Base-by-base conservation (phyloP, 1,284 basidiomycete species). In the Rhodotorula sp. region DNA sequence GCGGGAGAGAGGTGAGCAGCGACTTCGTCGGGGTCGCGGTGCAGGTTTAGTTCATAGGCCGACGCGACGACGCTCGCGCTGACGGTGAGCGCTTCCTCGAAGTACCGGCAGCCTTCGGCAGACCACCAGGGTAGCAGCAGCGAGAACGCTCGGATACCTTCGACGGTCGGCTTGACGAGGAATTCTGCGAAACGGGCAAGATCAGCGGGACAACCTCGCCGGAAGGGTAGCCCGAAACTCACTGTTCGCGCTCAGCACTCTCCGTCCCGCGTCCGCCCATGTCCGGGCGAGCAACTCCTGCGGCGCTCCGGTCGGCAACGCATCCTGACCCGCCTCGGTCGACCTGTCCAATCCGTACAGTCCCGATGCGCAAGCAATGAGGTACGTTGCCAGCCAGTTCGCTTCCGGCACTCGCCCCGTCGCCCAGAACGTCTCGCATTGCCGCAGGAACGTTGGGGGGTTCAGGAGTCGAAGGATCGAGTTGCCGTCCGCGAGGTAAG, bases 301-400 rank as follows among this genome's bases (percentile, higher is more conserved):
- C 4, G 54, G 66, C 19, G 66, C 63, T 6, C 68, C 68, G 8
- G 13, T 20, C 30, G 68, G 68, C n/a, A 73, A 39, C 5, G 46
- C 39, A 9, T 57, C 32, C 24, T 52, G 30, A 3, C 8, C 2
- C 2, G 39, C 27, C 13, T 34, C 58, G 0, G 36, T 32, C 6
- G 32, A 22, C 27, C 55, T 46, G n/a, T 58, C 36, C 34, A 54
- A 48, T 4, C 59, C 68, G 10, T 59, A 22, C 8, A 73, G 52
- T 2, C 72, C 72, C 20, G 47, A 29, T 0, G 47, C 60, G 53
- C 62, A 67, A 1, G 57, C 60, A 4, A 56, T 30, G 3, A 73
- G 51, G 49, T 65, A 73, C 8, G 64, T 60, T 6, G 68, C 68
- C n/a, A 73, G 62, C 72, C 72, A 73, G 11, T 44, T 46, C 4